phyloP scores from a whole-genome alignment of 1,284 basidiomycete species.

The Ustilago loliicola region DNA sequence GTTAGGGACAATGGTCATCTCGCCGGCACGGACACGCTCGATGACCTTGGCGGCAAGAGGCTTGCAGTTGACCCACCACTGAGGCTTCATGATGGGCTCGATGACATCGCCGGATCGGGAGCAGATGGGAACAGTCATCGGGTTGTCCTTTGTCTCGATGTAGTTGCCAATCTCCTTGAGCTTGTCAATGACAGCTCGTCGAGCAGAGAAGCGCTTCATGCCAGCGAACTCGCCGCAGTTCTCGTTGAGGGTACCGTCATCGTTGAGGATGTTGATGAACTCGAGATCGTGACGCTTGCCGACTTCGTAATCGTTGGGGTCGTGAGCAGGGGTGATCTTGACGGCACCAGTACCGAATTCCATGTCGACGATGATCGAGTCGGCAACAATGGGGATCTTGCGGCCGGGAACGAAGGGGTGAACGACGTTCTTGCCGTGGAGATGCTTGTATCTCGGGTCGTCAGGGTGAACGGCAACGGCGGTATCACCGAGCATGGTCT shows the following conservation, averaged over 20 bases:
- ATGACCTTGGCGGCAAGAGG: slow-evolving; percentile 80
- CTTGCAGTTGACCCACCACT: slow-evolving; percentile 99
- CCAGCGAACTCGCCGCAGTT: slow-evolving; percentile 86
- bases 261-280: slow-evolving; percentile 96
- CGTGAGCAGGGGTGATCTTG: slow-evolving; percentile 99
- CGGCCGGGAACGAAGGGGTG: slow-evolving; percentile 90
- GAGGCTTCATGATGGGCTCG: slow-evolving; percentile 95
- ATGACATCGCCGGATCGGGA: slow-evolving; percentile 83
- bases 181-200: slow-evolving; percentile 85
- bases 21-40: slow-evolving; percentile 79
- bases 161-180: slow-evolving; percentile 89
- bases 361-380: slow-evolving; percentile 90
- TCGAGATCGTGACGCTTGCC: slow-evolving; percentile 88
- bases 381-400: slow-evolving; percentile 88
- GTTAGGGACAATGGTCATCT: slow-evolving; percentile 80
- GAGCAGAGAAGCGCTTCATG: slow-evolving; percentile 89
- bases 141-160: slow-evolving; percentile 86
- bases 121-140: slow-evolving; percentile 70
- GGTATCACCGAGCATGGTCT: slow-evolving; percentile 98
- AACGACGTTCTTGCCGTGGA: slow-evolving; percentile 90
- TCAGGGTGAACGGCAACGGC: slow-evolving; percentile 97
- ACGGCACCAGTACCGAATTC: slow-evolving; percentile 98
- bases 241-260: slow-evolving; percentile 94
- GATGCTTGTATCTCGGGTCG: slow-evolving; percentile 92
- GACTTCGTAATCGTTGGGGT: slow-evolving; percentile 97